Evolutionary conservation across 208 protist species (phyloP), one percentile per base, ranked within the genome.

Genomic region (Phytomonas sp.): DNA sequence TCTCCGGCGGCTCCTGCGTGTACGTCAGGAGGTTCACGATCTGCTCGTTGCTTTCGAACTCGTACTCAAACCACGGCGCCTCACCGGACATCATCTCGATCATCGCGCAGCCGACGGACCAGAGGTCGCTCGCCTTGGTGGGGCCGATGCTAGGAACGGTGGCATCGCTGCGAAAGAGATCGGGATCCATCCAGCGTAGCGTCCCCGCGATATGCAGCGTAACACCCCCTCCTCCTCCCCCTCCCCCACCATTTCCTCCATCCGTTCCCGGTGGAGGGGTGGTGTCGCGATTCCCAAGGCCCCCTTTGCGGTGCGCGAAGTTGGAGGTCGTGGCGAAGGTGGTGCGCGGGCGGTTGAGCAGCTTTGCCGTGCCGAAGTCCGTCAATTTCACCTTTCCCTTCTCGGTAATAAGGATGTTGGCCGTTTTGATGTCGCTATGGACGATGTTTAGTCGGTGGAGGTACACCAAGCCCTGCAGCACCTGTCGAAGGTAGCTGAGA

Each of bases 381-480:
- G 89, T 83, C 32, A 97, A 76, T 76, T 96, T 96, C 31, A 88
- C 89, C 56, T 82, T 79, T 23, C 88, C 88, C 53, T 91, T 88
- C 40, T 92, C 88, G 13, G 88, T 95, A 51, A 97, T 82, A 68
- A 97, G 86, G 70, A 97, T 93, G 73, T 97, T 97, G 1, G 91
- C 91, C 26, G 89, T 78, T 71, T 97, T 97, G 61, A 97, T 71
- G 75, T 97, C 93, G 61, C 82, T 84, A 79, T 97, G 93, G 0
- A 97, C 87, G 76, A 97, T 94, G 70, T 93, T 83, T 74, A 81
- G 81, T 2, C 86, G 69, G 68, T 97, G 93, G 65, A 97, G 74
- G 75, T 97, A 97, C 30, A 70, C 69, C 29, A 97, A 78, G 0
- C 93, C 93, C 60, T 93, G 80, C 23, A 96, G 77, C 28, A 82